phyloP scores from a whole-genome alignment of 2,329 filamentous ascomycete species.

The Blastomyces silverae region DNA sequence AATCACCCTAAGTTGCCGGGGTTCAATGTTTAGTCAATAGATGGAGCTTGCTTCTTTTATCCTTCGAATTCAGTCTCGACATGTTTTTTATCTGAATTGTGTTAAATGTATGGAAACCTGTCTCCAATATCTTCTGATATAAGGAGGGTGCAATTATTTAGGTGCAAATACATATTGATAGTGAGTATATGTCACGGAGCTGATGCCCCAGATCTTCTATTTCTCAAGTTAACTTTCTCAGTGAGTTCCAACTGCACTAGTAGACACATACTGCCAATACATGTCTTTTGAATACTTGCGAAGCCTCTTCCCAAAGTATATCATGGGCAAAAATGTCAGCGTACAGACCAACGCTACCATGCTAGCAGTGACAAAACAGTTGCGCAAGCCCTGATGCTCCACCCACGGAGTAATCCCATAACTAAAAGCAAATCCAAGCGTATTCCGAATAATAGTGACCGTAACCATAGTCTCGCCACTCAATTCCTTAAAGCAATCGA shows the following conservation, averaged over 20 bases:
- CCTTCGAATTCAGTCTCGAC: no score
- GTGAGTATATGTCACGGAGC: not conserved
- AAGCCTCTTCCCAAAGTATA: constrained; percentile 28
- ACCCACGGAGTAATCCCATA: constrained; percentile 36
- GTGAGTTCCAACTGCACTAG: constrained; percentile 5
- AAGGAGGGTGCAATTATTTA: not conserved
- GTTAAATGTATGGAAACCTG: no score
- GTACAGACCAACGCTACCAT: constrained; percentile 29
- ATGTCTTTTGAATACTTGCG: constrained; percentile 18
- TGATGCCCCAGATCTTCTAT: not conserved
- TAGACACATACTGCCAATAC: constrained; percentile 20
- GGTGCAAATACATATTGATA: not conserved
- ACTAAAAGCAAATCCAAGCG: constrained; percentile 30
- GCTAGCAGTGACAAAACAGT: constrained; percentile 32
- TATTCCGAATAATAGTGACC: constrained; percentile 38
- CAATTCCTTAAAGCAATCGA: constrained; percentile 29
- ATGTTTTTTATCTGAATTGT: no score
- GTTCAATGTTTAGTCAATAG: no score
- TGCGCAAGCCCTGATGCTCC: constrained; percentile 29
- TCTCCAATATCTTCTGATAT: not conserved
- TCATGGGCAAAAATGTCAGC: constrained; percentile 29
- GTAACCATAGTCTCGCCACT: constrained; percentile 30
- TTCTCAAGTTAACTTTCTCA: not conserved
- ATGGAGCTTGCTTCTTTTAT: no score
- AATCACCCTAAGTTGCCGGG: no score